Evolutionary conservation across 139 green algal genomes (phyloP), one percentile per base, ranked within the genome.

Genomic region (Raphidocelis subcapitata): DNA sequence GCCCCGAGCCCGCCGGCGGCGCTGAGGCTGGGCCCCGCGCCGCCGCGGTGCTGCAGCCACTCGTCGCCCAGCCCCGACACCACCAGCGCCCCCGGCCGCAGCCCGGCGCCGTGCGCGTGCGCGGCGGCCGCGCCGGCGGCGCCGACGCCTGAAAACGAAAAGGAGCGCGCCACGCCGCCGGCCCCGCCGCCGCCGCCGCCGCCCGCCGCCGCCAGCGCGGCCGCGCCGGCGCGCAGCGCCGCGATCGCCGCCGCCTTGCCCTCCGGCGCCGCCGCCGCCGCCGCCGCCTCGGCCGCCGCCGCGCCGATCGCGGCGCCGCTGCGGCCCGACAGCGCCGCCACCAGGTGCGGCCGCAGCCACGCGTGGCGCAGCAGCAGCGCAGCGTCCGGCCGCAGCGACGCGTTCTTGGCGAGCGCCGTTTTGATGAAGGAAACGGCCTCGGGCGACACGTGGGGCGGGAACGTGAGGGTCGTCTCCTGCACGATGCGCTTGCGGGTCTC

Each of bases 401-500:
- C 70, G 24, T 63, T 62, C 52, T 78, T 78, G 28, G 72, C 63
- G 8, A 78, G 72, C 5, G 54, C 72, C 0, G 35, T 60, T 62
- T 73, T 73, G 41, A 79, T 69, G 65, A 79, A 79, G 65, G 69
- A 63, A 10, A 73, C 31, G 20, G 65, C 64, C 2, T 68, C 65
- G 10, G 64, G 31, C 3, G 31, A 29, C 3, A 79, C 41, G 31
- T 73, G 65, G 18, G 65, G 44, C 35, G 73, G 73, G 35, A 74
- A 67, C 29, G 51, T 73, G 23, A 79, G 41, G 14, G 41, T 74
- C n/a, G 37, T 63, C 15, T 79, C 73, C 20, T 64, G 69, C 65
- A 79, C 68, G 64, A 79, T 79, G 21, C 33, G 41, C 55, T 73
- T 73, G 36, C 65, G 55, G 15, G 73, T 79, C 57, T 79, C 73